These are phyloP conservation scores for Mimosa bimucronata DNA, from an alignment of 306 rosid species.

Conservation along the genomic window DNA sequence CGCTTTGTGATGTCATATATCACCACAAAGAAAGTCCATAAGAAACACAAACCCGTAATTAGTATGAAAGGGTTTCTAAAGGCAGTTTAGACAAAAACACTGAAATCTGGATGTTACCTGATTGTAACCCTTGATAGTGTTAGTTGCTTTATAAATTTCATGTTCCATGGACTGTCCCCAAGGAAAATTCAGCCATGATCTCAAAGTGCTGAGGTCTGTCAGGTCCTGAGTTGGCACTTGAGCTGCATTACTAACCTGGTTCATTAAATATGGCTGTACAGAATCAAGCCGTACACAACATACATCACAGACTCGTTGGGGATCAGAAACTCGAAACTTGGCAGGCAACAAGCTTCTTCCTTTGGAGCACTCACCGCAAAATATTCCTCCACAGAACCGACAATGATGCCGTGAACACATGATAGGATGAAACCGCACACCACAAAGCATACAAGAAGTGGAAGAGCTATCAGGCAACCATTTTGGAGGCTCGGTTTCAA, in stretches of 20 bases:
- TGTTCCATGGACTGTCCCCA: conserved; percentile 96
- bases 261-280: conserved; percentile 85
- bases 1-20: not conserved
- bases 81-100: conserved; percentile 23
- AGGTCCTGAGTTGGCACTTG: conserved; percentile 89
- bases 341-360: conserved; percentile 88
- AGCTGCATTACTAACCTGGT: conserved; percentile 91
- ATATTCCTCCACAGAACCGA: conserved; percentile 96
- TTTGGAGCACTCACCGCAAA: conserved; percentile 88
- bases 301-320: conserved; percentile 93
- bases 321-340: conserved; percentile 77
- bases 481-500: conserved; percentile 89
- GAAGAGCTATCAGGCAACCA: conserved; percentile 98
- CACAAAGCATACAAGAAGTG: conserved; percentile 89
- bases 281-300: conserved; percentile 91
- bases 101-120: conserved; percentile 47
- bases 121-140: conserved; percentile 68
- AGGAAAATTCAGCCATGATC: conserved; percentile 95
- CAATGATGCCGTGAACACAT: conserved; percentile 96
- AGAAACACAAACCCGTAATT: conserved; percentile 2
- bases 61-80: conserved; percentile 8
- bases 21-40: conserved; percentile 17
- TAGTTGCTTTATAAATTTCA: conserved; percentile 93
- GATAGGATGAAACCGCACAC: conserved; percentile 91
- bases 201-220: conserved; percentile 88